Percentiles rank a stretch among this genome's conserved stretches.
phyloP scores from a whole-genome alignment of 1,284 basidiomycete species.

The Trichosporon coremiiforme region DNA sequence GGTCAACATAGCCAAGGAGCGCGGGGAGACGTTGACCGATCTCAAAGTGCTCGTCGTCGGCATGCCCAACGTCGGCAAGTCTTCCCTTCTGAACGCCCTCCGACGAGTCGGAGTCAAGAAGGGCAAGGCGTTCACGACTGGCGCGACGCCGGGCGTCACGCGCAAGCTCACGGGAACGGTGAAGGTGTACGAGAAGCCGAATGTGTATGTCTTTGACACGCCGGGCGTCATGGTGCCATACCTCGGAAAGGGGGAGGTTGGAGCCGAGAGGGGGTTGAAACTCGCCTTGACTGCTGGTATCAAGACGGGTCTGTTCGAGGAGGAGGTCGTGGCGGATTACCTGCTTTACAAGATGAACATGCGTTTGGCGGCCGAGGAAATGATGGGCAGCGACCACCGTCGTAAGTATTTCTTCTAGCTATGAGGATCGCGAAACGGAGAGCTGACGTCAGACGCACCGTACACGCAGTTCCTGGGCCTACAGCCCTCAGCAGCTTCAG shows the following conservation, averaged over 20 bases:
- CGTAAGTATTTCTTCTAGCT: neutral
- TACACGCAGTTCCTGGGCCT: conserved; percentile 61
- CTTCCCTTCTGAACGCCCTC: conserved; percentile 88
- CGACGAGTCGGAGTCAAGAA: conserved; percentile 83
- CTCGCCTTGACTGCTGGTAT: conserved; percentile 95
- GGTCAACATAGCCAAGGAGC: conserved; percentile 32
- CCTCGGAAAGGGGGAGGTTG: conserved; percentile 78
- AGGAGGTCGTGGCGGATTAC: conserved; percentile 81
- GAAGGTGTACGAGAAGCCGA: conserved; percentile 73
- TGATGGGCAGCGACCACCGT: conserved; percentile 42
- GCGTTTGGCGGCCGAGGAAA: conserved; percentile 55
- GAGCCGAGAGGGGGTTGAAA: conserved; percentile 88
- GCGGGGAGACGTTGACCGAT: conserved; percentile 58
- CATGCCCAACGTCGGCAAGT: conserved; percentile 99
- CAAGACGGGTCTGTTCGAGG: conserved; percentile 88
- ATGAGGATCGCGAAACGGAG: too few species aligned
- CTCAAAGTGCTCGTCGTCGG: conserved; percentile 87
- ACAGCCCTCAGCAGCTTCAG: conserved; percentile 45
- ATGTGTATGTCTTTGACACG: conserved; percentile 92
- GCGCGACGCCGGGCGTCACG: conserved; percentile 84
- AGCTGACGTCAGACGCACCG: conserved; percentile 34
- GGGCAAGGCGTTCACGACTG: conserved; percentile 84
- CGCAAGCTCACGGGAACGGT: conserved; percentile 78
- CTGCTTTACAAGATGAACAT: conserved; percentile 84
- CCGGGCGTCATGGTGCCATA: conserved; percentile 97